These are phyloP conservation scores for Seminavis robusta DNA, from an alignment of 108 stramenopile genomes.

Conservation along the genomic window DNA sequence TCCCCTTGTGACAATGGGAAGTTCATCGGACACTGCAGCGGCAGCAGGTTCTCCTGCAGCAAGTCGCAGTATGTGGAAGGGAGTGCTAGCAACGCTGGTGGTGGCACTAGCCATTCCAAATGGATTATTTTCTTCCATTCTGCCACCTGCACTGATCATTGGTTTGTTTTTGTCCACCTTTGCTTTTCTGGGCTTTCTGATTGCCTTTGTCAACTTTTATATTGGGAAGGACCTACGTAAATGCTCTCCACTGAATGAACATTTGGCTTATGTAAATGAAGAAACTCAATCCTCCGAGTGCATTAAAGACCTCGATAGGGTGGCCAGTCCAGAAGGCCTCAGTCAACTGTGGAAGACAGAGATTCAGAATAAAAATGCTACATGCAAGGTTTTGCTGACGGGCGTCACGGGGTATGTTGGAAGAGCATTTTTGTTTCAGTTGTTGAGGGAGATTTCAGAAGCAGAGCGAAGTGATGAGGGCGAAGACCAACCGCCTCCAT, in stretches of 20 bases:
- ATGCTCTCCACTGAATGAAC: neutral
- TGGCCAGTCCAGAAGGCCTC: neutral
- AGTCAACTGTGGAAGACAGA: neutral
- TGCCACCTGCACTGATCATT: too few species aligned
- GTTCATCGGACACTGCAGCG: too few species aligned
- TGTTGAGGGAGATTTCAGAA: neutral
- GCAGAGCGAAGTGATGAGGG: neutral
- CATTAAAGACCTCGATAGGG: neutral
- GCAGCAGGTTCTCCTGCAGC: too few species aligned
- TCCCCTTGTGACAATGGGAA: too few species aligned
- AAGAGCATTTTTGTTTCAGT: neutral
- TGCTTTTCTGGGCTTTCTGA: neutral
- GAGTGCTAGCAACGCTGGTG: too few species aligned
- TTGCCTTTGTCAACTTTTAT: neutral
- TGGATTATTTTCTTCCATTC: too few species aligned
- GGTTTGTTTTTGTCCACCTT: too few species aligned
- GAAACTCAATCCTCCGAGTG: neutral
- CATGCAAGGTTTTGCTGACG: neutral
- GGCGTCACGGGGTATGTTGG: conserved; percentile 1
- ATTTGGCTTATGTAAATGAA: neutral
- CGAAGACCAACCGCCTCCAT: too few species aligned
- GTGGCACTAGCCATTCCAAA: too few species aligned
- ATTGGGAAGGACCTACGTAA: neutral
- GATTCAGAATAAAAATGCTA: neutral
- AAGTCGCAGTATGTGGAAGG: too few species aligned